Percentiles rank a stretch among this genome's conserved stretches.
phyloP scores from a whole-genome alignment of 2,329 filamentous ascomycete genomes.

The Seiridium unicorne region DNA sequence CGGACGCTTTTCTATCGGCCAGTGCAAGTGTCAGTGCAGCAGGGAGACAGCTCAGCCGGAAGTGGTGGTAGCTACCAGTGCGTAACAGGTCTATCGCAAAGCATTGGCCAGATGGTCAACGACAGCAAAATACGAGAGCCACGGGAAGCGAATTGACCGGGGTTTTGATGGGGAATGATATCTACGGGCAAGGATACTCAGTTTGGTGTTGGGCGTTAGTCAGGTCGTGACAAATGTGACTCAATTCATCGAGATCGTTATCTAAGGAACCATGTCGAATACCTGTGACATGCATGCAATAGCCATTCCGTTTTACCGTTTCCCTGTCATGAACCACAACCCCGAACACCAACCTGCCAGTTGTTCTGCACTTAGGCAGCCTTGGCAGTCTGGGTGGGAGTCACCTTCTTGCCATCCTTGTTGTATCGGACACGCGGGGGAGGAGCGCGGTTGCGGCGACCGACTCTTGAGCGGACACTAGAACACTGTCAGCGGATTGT shows the following conservation, averaged over 20 bases:
- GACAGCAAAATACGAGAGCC: too few species aligned
- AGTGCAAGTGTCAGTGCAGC: too few species aligned
- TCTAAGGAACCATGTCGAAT: slow-evolving; percentile 29
- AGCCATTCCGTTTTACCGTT: slow-evolving; percentile 25
- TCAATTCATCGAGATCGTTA: slow-evolving; percentile 32
- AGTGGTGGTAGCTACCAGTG: too few species aligned
- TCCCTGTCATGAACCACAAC: slow-evolving; percentile 17
- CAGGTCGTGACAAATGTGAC: slow-evolving; percentile 15
- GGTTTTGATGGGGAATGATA: too few species aligned
- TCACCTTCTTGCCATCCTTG: slow-evolving; percentile 99
- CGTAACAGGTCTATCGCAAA: too few species aligned
- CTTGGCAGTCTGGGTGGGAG: slow-evolving; percentile 77
- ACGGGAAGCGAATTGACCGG: too few species aligned
- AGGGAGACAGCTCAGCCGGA: too few species aligned
- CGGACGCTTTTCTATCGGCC: too few species aligned
- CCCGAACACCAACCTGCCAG: slow-evolving; percentile 11
- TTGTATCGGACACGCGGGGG: slow-evolving; percentile 98
- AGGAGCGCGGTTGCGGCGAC: slow-evolving; percentile 97
- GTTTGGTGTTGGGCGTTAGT: too few species aligned
- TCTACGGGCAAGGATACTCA: too few species aligned
- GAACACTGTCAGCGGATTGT: slow-evolving; percentile 37
- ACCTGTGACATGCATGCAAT: slow-evolving; percentile 26
- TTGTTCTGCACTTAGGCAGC: slow-evolving; percentile 36
- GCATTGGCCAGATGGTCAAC: too few species aligned
- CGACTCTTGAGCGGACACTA: slow-evolving; percentile 95